Evolutionary conservation across 177 flowering plant genomes (phyloP), one percentile per base, ranked within the genome.

Genomic region (Vitis hybrid): DNA sequence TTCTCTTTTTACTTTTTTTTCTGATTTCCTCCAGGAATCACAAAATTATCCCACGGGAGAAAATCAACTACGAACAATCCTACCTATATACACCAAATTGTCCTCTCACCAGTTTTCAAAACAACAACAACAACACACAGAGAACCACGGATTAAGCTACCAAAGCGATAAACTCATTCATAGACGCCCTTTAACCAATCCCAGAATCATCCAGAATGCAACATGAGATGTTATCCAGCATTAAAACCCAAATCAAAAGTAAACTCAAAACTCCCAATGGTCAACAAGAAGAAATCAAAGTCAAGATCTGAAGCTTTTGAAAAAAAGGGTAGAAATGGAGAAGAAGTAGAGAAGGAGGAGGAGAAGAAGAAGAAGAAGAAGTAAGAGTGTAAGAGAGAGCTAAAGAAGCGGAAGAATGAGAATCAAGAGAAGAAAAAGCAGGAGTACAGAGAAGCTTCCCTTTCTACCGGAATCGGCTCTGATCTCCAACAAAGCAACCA

Each of bases 361-460:
- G 50, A 26, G 57, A 14, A 26, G 56, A 66, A 62, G 67, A 61
- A 54, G 40, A 56, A 26, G 21, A 19, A 19, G 57, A 17, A 51
- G 56, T 34, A 14, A 21, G 19, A n/a, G 58, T 51, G 3, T 52
- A 71, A 60, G 64, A 18, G 18, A 30, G 49, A 49, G 56, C 66
- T 77, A 80, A 65, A 85, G 74, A 45, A 81, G 32, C 62, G 77
- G 79, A 61, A 87, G 75, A 58, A 81, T 71, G 74, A 82, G 82
- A 69, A 82, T 76, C 71, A 80, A 74, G 60, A 82, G 79, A 15
- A 80, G 78, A 45, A 82, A 81, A 56, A 85, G 85, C 55, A 77
- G 75, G 70, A 84, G 83, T 68, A 77, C 73, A 60, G 83, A 80
- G 84, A 75, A 80, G 74, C 69, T 78, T 70, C 80, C 82, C 23